Conservation (phyloP, 305 asterid genomes). For the Euphrasia arctica region DNA sequence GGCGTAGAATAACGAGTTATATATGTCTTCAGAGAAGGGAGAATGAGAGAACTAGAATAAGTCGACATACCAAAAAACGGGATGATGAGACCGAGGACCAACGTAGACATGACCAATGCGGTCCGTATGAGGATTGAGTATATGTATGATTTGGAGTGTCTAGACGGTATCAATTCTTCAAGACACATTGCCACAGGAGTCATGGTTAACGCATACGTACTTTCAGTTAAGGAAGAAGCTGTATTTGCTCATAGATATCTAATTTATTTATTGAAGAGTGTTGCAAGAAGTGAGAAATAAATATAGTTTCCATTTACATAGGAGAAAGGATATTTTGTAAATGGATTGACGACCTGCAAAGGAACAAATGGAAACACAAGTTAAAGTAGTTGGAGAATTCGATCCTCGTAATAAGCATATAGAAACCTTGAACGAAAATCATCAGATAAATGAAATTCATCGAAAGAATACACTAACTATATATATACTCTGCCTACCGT, state of each 20-base stretch:
- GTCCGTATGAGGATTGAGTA: constrained; percentile 74
- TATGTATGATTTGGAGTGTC: constrained; percentile 40
- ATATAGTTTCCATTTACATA: no score
- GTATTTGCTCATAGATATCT: no score
- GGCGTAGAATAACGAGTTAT: not conserved
- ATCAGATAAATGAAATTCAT: no score
- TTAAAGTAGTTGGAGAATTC: constrained; percentile 1
- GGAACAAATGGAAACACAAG: constrained; percentile 17
- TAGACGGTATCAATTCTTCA: constrained; percentile 82
- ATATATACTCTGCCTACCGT: constrained; percentile 45
- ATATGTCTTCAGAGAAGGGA: not conserved
- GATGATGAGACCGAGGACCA: constrained; percentile 64
- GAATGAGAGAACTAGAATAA: not conserved
- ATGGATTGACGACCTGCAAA: constrained; percentile 89
- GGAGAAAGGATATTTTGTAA: constrained; percentile 87
- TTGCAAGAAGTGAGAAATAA: not conserved
- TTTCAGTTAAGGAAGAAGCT: constrained; percentile 39
- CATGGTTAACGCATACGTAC: constrained; percentile 83
- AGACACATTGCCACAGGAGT: constrained; percentile 92
- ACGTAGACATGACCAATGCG: constrained; percentile 68
- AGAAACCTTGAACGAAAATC: no score
- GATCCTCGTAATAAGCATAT: no score
- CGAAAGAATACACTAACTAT: no score
- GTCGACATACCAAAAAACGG: constrained; percentile 79
- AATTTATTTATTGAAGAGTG: no score